Evolutionary conservation across 2,329 filamentous ascomycete species (phyloP).

Genomic region (Venturia carpophila): DNA sequence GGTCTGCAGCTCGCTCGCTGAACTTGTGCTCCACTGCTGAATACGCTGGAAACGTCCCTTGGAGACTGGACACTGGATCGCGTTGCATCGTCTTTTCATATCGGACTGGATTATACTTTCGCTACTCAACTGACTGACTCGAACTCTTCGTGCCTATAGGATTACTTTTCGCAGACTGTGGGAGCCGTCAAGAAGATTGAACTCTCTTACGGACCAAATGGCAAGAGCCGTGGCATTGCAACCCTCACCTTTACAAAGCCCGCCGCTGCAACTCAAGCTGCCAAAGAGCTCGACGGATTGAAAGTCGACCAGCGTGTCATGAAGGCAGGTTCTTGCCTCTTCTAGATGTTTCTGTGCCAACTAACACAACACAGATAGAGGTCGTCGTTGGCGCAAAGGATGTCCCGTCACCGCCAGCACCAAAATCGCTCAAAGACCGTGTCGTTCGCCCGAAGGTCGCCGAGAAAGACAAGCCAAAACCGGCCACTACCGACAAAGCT

Average conservation of each 20-base stretch:
- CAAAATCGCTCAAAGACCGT: slow-evolving; percentile 76
- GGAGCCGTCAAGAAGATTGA: slow-evolving; percentile 87
- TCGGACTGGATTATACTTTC: neutral
- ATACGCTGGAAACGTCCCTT: neutral
- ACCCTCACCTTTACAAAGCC: slow-evolving; percentile 78
- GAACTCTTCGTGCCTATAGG: slow-evolving; percentile 58
- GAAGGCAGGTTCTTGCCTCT: slow-evolving; percentile 54
- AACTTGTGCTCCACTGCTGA: slow-evolving; percentile 16
- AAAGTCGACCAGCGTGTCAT: slow-evolving; percentile 85
- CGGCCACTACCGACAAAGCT: slow-evolving; percentile 54
- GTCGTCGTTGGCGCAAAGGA: slow-evolving; percentile 74
- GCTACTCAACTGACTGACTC: slow-evolving; percentile 53
- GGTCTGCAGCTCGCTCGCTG: slow-evolving; percentile 14
- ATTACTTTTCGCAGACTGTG: slow-evolving; percentile 86
- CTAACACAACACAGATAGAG: slow-evolving; percentile 58
- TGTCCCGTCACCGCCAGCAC: slow-evolving; percentile 57
- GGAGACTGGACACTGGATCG: slow-evolving; percentile 7
- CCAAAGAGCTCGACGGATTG: slow-evolving; percentile 75
- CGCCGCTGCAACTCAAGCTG: slow-evolving; percentile 77
- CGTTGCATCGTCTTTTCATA: slow-evolving; percentile 16
- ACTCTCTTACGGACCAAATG: slow-evolving; percentile 86
- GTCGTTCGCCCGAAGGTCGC: slow-evolving; percentile 54
- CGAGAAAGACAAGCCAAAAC: slow-evolving; percentile 60
- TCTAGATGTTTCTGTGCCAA: neutral
- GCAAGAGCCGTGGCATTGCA: slow-evolving; percentile 83